phyloP scores from a whole-genome alignment of 2,329 filamentous ascomycete genomes.

The Elsinoe australis region DNA sequence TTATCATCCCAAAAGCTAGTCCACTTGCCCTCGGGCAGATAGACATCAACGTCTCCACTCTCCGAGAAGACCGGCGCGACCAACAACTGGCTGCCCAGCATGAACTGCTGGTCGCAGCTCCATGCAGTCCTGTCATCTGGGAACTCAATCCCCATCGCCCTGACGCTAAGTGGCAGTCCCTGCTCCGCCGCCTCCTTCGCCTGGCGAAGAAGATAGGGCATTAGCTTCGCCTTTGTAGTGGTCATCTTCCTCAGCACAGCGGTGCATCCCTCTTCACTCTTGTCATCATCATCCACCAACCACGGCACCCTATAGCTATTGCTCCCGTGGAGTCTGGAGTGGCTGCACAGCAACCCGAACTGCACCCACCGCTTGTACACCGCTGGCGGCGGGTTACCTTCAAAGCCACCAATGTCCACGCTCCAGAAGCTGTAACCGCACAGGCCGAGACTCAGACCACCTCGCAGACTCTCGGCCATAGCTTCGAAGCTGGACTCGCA shows the following conservation, averaged over 20 bases:
- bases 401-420: slow-evolving; percentile 64
- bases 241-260: slow-evolving; percentile 50
- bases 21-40: slow-evolving; percentile 50
- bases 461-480: slow-evolving; percentile 62
- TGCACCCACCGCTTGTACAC: slow-evolving; percentile 73
- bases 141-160: slow-evolving; percentile 63
- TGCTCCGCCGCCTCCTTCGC: slow-evolving; percentile 44
- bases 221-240: slow-evolving; percentile 48
- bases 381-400: slow-evolving; percentile 54
- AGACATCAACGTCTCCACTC: slow-evolving; percentile 57
- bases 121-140: slow-evolving; percentile 61
- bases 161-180: slow-evolving; percentile 53
- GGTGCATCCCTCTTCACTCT: slow-evolving; percentile 41
- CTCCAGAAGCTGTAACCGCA: slow-evolving; percentile 63
- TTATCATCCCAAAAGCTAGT: slow-evolving; percentile 43
- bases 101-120: slow-evolving; percentile 63
- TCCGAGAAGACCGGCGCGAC: slow-evolving; percentile 59
- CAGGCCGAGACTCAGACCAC: slow-evolving; percentile 56
- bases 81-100: slow-evolving; percentile 59
- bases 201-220: slow-evolving; percentile 51
- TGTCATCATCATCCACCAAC: slow-evolving; percentile 58
- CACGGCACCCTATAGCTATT: slow-evolving; percentile 67
- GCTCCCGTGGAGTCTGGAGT: slow-evolving; percentile 63
- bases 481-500: slow-evolving; percentile 67
- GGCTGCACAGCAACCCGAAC: slow-evolving; percentile 63